A percentile compares a stretch with the other conserved stretches of the same genome.
Evolutionary conservation across 306 rosid genomes (phyloP).

Genomic region (Lablab purpureus): DNA sequence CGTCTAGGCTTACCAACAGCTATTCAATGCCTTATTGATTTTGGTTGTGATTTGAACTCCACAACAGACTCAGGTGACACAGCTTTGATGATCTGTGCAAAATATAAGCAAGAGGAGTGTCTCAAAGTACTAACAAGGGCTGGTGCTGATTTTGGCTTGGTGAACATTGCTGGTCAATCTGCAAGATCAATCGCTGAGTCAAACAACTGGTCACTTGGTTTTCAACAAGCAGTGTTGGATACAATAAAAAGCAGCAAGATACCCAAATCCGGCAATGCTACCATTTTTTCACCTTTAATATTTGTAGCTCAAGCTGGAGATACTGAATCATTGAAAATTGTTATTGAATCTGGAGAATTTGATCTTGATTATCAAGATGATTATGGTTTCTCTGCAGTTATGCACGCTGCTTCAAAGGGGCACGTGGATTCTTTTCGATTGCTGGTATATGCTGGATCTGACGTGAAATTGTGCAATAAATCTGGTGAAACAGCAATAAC

Average conservation of each 20-base stretch:
- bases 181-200: slow-evolving; percentile 71
- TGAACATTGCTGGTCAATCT: slow-evolving; percentile 69
- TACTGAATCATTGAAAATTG: slow-evolving; percentile 70
- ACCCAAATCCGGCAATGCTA: slow-evolving; percentile 68
- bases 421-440: slow-evolving; percentile 78
- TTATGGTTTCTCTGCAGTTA: slow-evolving; percentile 77
- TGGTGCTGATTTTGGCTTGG: slow-evolving; percentile 84
- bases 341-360: slow-evolving; percentile 63
- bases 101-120: slow-evolving; percentile 71
- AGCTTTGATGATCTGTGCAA: slow-evolving; percentile 78
- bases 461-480: slow-evolving; percentile 74
- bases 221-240: slow-evolving; percentile 63
- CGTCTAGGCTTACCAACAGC: slow-evolving; percentile 71
- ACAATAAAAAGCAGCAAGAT: slow-evolving; percentile 59
- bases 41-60: slow-evolving; percentile 81
- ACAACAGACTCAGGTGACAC: slow-evolving; percentile 76
- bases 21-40: slow-evolving; percentile 69
- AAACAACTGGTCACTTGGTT: slow-evolving; percentile 73
- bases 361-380: slow-evolving; percentile 79
- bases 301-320: slow-evolving; percentile 78
- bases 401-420: slow-evolving; percentile 79
- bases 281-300: slow-evolving; percentile 68
- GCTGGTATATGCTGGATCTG: slow-evolving; percentile 90
- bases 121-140: slow-evolving; percentile 69
- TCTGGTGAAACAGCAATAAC: slow-evolving; percentile 80